Evolutionary conservation across 352 stramenopile genomes (phyloP).

Genomic region (Plasmopara halstedii): DNA sequence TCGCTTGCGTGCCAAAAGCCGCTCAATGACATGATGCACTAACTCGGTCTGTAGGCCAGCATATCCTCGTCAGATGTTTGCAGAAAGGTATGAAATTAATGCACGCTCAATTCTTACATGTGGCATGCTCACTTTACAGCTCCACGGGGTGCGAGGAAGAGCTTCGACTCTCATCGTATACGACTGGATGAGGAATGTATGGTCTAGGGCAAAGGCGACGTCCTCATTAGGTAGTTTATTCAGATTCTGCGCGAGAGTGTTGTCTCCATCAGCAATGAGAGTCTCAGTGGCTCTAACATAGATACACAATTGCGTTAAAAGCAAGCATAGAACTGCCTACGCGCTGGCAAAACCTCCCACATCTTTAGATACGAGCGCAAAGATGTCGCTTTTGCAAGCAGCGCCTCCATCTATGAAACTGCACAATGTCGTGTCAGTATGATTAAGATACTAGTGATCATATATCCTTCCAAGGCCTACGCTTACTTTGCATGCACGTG

Average conservation of each 20-base stretch:
- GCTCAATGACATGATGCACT: slow-evolving; percentile 44
- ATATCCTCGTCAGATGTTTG: neutral
- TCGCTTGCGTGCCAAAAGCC: slow-evolving; percentile 34
- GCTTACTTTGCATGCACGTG: too few relatives aligned
- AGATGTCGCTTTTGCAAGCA: slow-evolving; percentile 22
- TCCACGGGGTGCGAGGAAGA: slow-evolving; percentile 29
- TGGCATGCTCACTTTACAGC: slow-evolving; percentile 18
- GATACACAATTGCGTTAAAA: too few relatives aligned
- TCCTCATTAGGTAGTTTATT: slow-evolving; percentile 8
- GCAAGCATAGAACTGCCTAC: neutral
- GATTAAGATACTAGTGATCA: neutral
- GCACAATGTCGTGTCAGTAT: neutral
- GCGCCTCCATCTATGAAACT: slow-evolving; percentile 21
- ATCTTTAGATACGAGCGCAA: slow-evolving; percentile 35
- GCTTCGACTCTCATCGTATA: slow-evolving; percentile 1
- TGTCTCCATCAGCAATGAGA: slow-evolving; percentile 1
- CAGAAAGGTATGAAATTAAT: neutral
- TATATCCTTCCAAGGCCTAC: too few relatives aligned
- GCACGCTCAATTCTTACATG: slow-evolving; percentile 16
- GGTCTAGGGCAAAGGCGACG: slow-evolving; percentile 25
- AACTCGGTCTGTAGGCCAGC: slow-evolving; percentile 28
- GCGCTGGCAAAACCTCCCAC: slow-evolving; percentile 5
- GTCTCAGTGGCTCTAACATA: slow-evolving; percentile 13
- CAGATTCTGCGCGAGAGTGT: slow-evolving; percentile 7
- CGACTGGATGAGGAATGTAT: slow-evolving; percentile 26